Evolutionary conservation across 306 rosid species (phyloP).

Genomic region (Acacia acuminata): DNA sequence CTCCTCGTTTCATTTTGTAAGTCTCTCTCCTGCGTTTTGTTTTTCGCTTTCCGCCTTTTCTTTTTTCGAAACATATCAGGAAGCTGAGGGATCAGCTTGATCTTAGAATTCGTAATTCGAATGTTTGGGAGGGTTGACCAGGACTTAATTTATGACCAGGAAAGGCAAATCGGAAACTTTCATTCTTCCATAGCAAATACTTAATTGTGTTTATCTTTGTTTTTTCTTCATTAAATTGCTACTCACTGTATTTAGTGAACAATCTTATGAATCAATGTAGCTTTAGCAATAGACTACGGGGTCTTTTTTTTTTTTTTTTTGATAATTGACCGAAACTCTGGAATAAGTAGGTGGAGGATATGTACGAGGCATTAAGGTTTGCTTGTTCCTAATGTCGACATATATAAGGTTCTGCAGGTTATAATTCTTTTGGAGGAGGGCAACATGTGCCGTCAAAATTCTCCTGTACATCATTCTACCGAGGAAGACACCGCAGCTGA

Average conservation of each 20-base stretch:
- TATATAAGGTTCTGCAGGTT: constrained; percentile 28
- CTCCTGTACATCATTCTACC: constrained; percentile 55
- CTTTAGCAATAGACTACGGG: not conserved
- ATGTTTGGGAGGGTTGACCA: not conserved
- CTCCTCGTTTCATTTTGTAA: not conserved
- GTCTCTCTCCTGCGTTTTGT: not conserved
- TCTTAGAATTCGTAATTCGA: not conserved
- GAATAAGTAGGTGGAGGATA: not conserved
- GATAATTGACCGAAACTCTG: not conserved
- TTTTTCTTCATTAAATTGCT: not conserved
- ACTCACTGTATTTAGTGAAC: not conserved
- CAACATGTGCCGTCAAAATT: constrained; percentile 83
- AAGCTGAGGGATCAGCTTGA: not conserved
- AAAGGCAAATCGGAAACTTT: not conserved
- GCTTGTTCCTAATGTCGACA: not conserved
- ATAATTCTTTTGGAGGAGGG: not conserved
- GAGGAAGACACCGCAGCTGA: constrained; percentile 75
- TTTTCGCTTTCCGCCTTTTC: not conserved
- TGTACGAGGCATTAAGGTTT: not conserved
- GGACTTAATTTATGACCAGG: not conserved
- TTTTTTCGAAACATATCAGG: not conserved
- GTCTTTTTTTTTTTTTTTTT: not conserved
- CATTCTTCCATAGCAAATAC: not conserved
- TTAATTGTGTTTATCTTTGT: not conserved
- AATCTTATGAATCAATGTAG: not conserved